Percentiles rank a stretch among this genome's conserved stretches.
These are phyloP conservation scores for Aphanomyces stellatus DNA, from an alignment of 352 stramenopile species.

Conservation along the genomic window DNA sequence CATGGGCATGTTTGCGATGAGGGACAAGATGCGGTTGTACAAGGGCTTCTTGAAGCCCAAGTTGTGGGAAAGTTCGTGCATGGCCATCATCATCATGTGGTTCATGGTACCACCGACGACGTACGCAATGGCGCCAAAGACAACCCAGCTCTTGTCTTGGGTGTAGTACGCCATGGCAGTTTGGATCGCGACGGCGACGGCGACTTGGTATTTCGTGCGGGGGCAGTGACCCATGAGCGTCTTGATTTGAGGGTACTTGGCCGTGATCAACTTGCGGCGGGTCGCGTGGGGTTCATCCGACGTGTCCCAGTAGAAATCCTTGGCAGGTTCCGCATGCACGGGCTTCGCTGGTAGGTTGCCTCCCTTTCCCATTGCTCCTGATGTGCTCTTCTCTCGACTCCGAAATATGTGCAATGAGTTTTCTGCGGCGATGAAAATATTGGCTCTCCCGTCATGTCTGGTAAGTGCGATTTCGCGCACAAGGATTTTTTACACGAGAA, in stretches of 20 bases:
- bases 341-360: conserved; percentile 10
- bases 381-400: neutral
- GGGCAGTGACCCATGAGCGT: conserved; percentile 80
- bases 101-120: conserved; percentile 88
- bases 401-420: no score
- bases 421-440: conserved; percentile 7
- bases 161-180: conserved; percentile 65
- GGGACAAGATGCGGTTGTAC: conserved; percentile 85
- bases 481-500: no score
- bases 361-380: conserved; percentile 17
- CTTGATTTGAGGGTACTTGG: conserved; percentile 87
- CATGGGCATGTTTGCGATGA: conserved; percentile 92
- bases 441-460: neutral
- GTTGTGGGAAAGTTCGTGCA: conserved; percentile 96
- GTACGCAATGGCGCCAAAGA: conserved; percentile 63
- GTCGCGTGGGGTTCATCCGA: conserved; percentile 83
- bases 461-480: neutral
- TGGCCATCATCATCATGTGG: conserved; percentile 92
- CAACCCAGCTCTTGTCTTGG: conserved; percentile 52
- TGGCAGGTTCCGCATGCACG: neutral
- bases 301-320: conserved; percentile 77
- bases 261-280: conserved; percentile 71
- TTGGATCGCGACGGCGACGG: conserved; percentile 67
- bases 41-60: conserved; percentile 88
- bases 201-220: conserved; percentile 84